Conservation (phyloP, 208 protist species). For the Leishmania martiniquensis region DNA sequence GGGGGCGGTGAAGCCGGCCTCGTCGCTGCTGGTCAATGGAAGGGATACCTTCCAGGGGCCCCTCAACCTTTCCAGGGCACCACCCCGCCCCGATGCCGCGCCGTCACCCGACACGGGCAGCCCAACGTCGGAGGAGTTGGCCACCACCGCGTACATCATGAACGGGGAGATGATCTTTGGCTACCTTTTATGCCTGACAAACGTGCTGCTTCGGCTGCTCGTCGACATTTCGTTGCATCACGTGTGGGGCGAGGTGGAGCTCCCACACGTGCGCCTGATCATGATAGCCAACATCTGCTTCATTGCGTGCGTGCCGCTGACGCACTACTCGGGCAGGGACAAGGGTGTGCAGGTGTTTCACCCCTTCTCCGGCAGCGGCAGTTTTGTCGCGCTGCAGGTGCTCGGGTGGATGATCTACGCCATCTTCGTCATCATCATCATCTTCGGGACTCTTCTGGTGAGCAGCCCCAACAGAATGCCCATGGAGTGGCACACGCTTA, state of each 20-base stretch:
- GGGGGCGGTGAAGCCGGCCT: neutral
- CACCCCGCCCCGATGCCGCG: neutral
- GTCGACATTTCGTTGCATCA: slow-evolving; percentile 51
- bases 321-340: slow-evolving; percentile 63
- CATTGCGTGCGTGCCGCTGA: slow-evolving; percentile 55
- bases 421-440: slow-evolving; percentile 38
- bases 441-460: slow-evolving; percentile 30
- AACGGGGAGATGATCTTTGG: slow-evolving; percentile 69
- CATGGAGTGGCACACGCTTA: slow-evolving; percentile 1
- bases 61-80: neutral
- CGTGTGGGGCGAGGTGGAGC: slow-evolving; percentile 31
- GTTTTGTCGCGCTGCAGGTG: slow-evolving; percentile 74
- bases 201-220: slow-evolving; percentile 57
- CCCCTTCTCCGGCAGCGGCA: slow-evolving; percentile 66
- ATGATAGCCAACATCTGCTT: slow-evolving; percentile 44
- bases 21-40: neutral
- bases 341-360: slow-evolving; percentile 63
- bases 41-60: neutral
- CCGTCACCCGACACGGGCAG: neutral
- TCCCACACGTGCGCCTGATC: slow-evolving; percentile 36
- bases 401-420: slow-evolving; percentile 77
- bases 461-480: slow-evolving; percentile 16
- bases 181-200: slow-evolving; percentile 52
- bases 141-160: slow-evolving; percentile 37
- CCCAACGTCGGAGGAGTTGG: slow-evolving; percentile 13